These are phyloP conservation scores for Solidago caesia DNA, from an alignment of 129 eudicot genomes.

Conservation along the genomic window DNA sequence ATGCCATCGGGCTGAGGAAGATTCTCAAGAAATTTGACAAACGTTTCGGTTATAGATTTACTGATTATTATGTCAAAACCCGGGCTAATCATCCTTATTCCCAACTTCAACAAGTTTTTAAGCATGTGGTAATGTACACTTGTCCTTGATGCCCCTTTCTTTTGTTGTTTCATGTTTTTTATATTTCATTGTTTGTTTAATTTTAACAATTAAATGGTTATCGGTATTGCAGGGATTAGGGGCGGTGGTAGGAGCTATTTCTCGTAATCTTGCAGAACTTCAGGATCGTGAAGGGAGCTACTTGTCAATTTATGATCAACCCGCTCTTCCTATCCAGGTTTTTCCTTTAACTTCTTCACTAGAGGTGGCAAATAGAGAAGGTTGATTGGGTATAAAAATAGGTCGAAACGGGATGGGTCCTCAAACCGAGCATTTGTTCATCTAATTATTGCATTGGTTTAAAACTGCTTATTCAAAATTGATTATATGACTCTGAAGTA, in stretches of 20 bases:
- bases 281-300: conserved; percentile 96
- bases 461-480: too few species aligned
- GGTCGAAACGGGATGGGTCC: neutral
- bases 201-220: neutral
- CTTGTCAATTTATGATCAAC: conserved; percentile 91
- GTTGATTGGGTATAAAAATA: neutral
- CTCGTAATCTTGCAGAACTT: conserved; percentile 90
- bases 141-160: neutral
- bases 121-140: conserved; percentile 77
- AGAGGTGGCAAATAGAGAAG: neutral
- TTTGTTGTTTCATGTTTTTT: neutral
- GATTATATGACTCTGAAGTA: too few species aligned
- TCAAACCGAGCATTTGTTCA: neutral
- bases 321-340: conserved; percentile 92
- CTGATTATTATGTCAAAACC: conserved; percentile 89
- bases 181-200: neutral
- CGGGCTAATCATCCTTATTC: conserved; percentile 99
- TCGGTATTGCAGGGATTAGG: conserved; percentile 70
- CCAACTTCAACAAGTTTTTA: conserved; percentile 92
- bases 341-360: conserved; percentile 5
- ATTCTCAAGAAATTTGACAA: conserved; percentile 97
- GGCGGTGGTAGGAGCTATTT: conserved; percentile 92
- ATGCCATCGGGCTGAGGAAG: conserved; percentile 87
- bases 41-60: conserved; percentile 79
- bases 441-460: neutral